Percentiles rank a stretch among this genome's conserved stretches.
Conservation (phyloP, 2,329 filamentous ascomycete genomes). For the Stagonosporopsis chrysanthemi region DNA sequence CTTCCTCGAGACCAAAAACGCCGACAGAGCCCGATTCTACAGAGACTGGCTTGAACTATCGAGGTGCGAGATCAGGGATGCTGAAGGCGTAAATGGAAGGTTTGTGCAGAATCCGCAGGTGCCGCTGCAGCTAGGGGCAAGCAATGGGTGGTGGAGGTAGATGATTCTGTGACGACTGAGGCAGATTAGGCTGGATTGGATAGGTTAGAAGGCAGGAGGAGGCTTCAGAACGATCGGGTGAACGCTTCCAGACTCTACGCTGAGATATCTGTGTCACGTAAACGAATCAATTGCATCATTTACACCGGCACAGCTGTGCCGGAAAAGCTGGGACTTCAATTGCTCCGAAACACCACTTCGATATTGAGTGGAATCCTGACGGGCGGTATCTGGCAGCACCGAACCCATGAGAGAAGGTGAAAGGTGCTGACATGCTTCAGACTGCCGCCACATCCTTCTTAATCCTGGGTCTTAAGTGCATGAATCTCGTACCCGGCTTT, state of each 20-base stretch:
- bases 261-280: no score
- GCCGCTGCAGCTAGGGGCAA: background rate
- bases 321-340: no score
- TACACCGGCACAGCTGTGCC: no score
- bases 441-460: background rate
- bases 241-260: no score
- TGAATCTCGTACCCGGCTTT: background rate
- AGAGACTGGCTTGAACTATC: constrained; percentile 18
- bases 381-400: no score
- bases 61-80: constrained; percentile 22
- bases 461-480: background rate
- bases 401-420: background rate
- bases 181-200: no score
- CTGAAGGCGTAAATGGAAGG: constrained; percentile 13
- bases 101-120: constrained; percentile 14
- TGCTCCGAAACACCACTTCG: no score
- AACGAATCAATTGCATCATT: no score
- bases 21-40: constrained; percentile 14
- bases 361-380: no score
- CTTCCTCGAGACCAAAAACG: background rate
- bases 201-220: no score
- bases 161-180: background rate
- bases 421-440: background rate
- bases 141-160: constrained; percentile 2
- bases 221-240: no score